Evolutionary conservation across 441 rosid genomes (phyloP).

Genomic region (Mallotus repandus): DNA sequence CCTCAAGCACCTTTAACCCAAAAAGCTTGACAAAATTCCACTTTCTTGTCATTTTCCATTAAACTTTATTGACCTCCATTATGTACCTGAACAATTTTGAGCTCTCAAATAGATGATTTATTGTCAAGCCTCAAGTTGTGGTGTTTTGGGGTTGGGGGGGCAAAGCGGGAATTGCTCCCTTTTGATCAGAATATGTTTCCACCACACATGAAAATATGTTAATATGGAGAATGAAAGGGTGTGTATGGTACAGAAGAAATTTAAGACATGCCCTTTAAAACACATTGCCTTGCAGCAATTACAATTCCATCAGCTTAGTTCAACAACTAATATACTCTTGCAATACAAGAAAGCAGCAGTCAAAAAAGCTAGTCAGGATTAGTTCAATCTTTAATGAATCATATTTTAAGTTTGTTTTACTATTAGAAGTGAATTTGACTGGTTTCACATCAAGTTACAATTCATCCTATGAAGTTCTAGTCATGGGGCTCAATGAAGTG

Average conservation of each 20-base stretch:
- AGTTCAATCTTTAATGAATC: slow-evolving; percentile 4
- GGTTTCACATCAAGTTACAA: slow-evolving; percentile 12
- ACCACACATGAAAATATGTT: no score
- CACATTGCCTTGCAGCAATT: no score
- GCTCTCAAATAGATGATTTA: no score
- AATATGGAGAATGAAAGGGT: no score
- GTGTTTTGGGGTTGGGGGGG: no score
- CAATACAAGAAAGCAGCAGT: background rate
- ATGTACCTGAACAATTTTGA: background rate
- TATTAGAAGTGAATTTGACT: slow-evolving; percentile 8
- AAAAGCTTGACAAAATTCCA: background rate
- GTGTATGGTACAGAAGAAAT: no score
- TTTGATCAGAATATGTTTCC: no score
- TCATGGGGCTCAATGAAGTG: slow-evolving; percentile 9
- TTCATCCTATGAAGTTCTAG: slow-evolving; percentile 17
- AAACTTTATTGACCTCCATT: background rate
- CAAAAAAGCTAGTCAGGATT: background rate
- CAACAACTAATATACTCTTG: background rate
- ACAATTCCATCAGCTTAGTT: no score
- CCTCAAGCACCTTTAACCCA: background rate
- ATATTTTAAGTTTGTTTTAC: slow-evolving; percentile 15
- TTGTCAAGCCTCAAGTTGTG: no score
- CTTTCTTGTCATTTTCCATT: background rate
- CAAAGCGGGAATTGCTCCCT: no score
- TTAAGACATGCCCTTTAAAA: no score